Evolutionary conservation across 345 rosid genomes (phyloP).

Genomic region (Linum trigynum): DNA sequence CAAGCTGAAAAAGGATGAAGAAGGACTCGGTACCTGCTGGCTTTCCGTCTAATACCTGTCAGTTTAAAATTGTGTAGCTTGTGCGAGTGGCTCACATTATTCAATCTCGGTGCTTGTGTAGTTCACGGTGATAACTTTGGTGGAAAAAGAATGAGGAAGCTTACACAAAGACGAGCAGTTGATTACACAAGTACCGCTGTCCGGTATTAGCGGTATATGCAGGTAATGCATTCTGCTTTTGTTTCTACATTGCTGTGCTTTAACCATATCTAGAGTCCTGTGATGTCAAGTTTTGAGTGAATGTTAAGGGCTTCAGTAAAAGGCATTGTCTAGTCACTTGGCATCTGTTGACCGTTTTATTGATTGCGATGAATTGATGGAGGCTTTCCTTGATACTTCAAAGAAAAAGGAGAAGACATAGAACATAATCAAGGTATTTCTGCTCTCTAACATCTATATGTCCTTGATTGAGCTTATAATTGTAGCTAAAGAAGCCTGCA

Average conservation of each 20-base stretch:
- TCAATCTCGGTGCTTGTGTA: constrained; percentile 12
- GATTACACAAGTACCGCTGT: constrained; percentile 97
- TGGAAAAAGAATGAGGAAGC: constrained; percentile 86
- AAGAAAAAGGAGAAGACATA: no score
- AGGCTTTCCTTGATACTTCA: not conserved
- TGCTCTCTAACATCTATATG: no score
- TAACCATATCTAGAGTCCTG: not conserved
- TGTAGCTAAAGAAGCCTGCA: no score
- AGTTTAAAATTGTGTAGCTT: not conserved
- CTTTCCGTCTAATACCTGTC: no score
- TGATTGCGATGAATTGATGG: not conserved
- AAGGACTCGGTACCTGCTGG: no score
- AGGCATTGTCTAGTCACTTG: not conserved
- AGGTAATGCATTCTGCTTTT: constrained; percentile 32
- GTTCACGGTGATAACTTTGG: constrained; percentile 65
- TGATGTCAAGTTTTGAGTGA: not conserved
- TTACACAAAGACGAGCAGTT: constrained; percentile 90
- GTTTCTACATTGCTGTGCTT: not conserved
- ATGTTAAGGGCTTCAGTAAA: not conserved
- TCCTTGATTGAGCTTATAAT: no score
- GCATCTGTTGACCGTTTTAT: constrained; percentile 1
- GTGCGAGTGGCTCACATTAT: not conserved
- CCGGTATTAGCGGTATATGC: constrained; percentile 62
- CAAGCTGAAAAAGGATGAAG: no score
- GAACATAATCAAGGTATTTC: no score